Conservation (phyloP, 495 filamentous ascomycete species). For the Aspergillus nidulans region DNA sequence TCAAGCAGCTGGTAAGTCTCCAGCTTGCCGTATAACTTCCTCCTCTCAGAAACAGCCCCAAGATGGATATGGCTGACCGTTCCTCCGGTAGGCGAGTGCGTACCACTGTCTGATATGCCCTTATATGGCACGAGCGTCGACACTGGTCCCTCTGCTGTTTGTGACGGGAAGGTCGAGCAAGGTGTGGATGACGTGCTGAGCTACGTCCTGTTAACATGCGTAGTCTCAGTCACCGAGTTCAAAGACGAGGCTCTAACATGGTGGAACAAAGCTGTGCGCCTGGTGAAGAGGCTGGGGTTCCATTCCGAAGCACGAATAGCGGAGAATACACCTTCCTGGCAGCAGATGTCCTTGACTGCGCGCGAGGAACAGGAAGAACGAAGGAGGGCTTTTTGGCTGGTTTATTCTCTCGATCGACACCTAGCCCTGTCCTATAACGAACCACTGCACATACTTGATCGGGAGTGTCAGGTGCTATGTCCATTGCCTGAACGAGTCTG, state of each 20-base stretch:
- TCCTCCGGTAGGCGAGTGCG: too few species aligned
- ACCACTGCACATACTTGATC: slow-evolving; percentile 41
- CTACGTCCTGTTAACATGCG: slow-evolving; percentile 23
- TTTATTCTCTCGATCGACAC: slow-evolving; percentile 49
- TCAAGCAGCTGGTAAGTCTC: not conserved
- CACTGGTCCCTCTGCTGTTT: too few species aligned
- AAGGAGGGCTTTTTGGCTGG: slow-evolving; percentile 47
- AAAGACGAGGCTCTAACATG: slow-evolving; percentile 31
- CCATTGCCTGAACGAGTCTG: slow-evolving; percentile 31
- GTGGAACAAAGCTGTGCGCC: slow-evolving; percentile 26
- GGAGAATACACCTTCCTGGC: not conserved
- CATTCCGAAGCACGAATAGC: slow-evolving; percentile 6
- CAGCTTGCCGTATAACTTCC: too few species aligned
- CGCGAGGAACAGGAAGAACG: slow-evolving; percentile 44
- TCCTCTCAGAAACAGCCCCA: too few species aligned
- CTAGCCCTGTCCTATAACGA: slow-evolving; percentile 48
- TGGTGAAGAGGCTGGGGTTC: slow-evolving; percentile 5
- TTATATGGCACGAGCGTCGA: too few species aligned
- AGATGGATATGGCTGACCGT: too few species aligned
- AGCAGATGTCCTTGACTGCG: slow-evolving; percentile 1
- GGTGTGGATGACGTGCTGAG: slow-evolving; percentile 24
- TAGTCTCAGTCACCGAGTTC: slow-evolving; percentile 29
- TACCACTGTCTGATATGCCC: too few species aligned
- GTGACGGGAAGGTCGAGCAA: not conserved
- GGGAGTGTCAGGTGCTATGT: slow-evolving; percentile 36